These are phyloP conservation scores for Umbelopsis isabellina DNA, from an alignment of 192 early-diverging fungal species.

Conservation along the genomic window DNA sequence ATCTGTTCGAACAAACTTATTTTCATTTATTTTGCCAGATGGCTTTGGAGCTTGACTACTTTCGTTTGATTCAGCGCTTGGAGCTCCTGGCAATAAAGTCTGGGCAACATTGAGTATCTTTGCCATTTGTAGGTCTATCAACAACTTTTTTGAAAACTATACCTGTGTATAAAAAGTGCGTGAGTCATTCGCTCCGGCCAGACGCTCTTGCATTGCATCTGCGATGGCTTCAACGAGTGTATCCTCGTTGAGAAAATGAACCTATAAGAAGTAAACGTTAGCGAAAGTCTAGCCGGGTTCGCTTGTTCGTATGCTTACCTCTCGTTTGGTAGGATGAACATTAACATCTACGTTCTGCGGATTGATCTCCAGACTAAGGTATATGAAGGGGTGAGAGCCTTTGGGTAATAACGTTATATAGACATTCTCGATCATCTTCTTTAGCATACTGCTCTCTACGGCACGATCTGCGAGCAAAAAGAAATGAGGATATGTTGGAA, in stretches of 20 bases:
- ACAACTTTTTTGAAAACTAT: neutral
- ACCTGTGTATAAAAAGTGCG: constrained; percentile 77
- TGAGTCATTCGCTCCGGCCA: constrained; percentile 73
- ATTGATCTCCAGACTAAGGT: constrained; percentile 85
- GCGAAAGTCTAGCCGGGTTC: neutral
- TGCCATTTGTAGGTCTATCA: neutral
- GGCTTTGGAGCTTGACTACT: constrained; percentile 4
- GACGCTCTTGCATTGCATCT: constrained; percentile 66
- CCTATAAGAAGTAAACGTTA: constrained; percentile 40
- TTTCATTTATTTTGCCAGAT: constrained; percentile 57
- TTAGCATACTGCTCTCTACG: constrained; percentile 83
- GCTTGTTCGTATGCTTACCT: constrained; percentile 44
- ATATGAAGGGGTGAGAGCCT: constrained; percentile 88
- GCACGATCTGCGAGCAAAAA: constrained; percentile 62
- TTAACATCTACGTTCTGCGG: constrained; percentile 95
- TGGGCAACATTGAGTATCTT: neutral
- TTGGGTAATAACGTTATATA: constrained; percentile 85
- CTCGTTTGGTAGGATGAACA: constrained; percentile 96
- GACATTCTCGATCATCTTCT: constrained; percentile 80
- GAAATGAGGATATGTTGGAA: constrained; percentile 1
- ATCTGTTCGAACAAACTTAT: constrained; percentile 88
- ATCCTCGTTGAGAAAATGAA: constrained; percentile 94
- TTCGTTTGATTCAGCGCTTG: neutral
- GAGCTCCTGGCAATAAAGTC: constrained; percentile 39
- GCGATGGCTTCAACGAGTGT: constrained; percentile 70